phyloP scores from a whole-genome alignment of 768 basidiomycete species.

The Porphyrellus cyaneotinctus region DNA sequence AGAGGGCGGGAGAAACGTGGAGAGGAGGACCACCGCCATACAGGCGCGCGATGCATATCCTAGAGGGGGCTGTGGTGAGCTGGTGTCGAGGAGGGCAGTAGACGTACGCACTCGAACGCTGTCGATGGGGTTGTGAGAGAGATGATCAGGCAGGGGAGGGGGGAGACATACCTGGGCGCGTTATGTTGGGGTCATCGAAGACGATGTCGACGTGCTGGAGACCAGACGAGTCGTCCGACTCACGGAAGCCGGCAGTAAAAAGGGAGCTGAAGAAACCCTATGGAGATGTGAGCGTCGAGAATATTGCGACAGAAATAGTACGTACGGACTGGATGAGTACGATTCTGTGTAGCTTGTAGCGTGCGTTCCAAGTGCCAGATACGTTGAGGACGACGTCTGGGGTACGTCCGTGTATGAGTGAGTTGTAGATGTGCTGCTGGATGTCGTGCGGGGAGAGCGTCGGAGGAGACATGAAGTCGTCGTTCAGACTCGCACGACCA shows the following conservation, averaged over 20 bases:
- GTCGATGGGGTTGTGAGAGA: constrained; percentile 12
- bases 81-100: not conserved
- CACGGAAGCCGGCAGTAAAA: constrained; percentile 76
- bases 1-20: constrained; percentile 57
- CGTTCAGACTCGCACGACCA: too few relatives aligned
- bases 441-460: constrained; percentile 51
- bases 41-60: constrained; percentile 80
- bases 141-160: not conserved
- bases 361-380: constrained; percentile 61
- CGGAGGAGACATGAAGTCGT: constrained; percentile 39
- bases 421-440: constrained; percentile 71
- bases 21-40: constrained; percentile 84
- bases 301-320: constrained; percentile 5
- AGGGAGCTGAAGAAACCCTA: constrained; percentile 87
- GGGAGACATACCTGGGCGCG: constrained; percentile 63
- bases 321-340: constrained; percentile 84
- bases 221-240: constrained; percentile 39
- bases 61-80: constrained; percentile 30
- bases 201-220: constrained; percentile 60
- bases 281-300: constrained; percentile 4
- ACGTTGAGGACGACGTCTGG: constrained; percentile 77
- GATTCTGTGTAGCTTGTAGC: constrained; percentile 78
- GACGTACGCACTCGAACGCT: constrained; percentile 82
- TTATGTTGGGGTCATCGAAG: constrained; percentile 86
- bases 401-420: constrained; percentile 67